A percentile compares a stretch with the other conserved stretches of the same genome.
Conservation (phyloP, 768 basidiomycete genomes). For the Pisolithus sp. region DNA sequence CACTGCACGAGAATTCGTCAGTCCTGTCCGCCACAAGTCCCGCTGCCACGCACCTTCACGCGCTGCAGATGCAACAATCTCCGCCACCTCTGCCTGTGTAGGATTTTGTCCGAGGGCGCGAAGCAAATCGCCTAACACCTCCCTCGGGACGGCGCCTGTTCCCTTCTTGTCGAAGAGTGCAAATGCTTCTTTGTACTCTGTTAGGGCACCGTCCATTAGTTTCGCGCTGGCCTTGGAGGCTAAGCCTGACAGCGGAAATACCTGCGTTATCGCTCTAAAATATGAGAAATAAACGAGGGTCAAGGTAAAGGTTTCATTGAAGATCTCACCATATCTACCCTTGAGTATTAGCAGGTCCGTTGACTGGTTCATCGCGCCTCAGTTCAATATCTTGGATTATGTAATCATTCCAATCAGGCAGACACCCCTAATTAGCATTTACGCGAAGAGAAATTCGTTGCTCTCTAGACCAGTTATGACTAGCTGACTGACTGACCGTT, state of each 20-base stretch:
- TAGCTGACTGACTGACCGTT: too few species aligned
- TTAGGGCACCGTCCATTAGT: conserved; percentile 5
- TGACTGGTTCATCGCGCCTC: too few species aligned
- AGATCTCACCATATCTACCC: neutral
- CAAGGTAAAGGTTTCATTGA: neutral
- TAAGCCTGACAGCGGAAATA: conserved; percentile 3
- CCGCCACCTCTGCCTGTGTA: conserved; percentile 95
- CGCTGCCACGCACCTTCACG: conserved; percentile 53
- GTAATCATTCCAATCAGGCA: too few species aligned
- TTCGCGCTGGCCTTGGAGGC: neutral
- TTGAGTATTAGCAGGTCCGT: neutral
- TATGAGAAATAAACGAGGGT: neutral
- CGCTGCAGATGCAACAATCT: conserved; percentile 67
- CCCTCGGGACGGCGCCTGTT: conserved; percentile 80
- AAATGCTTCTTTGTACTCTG: conserved; percentile 96
- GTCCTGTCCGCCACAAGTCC: neutral
- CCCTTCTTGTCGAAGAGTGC: conserved; percentile 98
- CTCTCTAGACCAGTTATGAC: too few species aligned
- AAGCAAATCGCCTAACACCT: conserved; percentile 86
- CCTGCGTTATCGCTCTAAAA: conserved; percentile 50
- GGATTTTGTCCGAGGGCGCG: conserved; percentile 97
- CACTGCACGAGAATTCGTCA: conserved; percentile 40
- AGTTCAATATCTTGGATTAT: too few species aligned
- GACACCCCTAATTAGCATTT: too few species aligned
- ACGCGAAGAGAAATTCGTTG: too few species aligned